Evolutionary conservation across 306 rosid genomes (phyloP), one percentile per base, ranked within the genome.

Genomic region (Castanopsis chinensis): DNA sequence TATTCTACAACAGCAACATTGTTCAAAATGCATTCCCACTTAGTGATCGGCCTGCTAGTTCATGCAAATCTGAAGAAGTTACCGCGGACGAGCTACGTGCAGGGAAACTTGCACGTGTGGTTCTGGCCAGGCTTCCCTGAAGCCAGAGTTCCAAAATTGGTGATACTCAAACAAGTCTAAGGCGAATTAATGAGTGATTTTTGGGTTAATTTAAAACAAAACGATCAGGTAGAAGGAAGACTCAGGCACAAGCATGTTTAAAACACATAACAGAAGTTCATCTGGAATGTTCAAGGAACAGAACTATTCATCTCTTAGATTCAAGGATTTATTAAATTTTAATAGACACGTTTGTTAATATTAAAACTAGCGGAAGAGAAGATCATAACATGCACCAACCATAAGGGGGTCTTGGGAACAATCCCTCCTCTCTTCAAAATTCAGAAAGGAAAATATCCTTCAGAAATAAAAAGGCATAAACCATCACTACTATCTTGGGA

Each of bases 191-290:
- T 33, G 70, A 67, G n/a, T 33, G 51, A 3, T 19, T 19, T 49
- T 67, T 33, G 72, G 35, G 69, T 21, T 37, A 76, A 53, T 33
- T 64, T 56, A 56, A 11, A 80, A 57, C 28, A 25, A 75, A 33
- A 33, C 3, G 51, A 67, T 33, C 15, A 67, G 4, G 18, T 3
- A 32, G 25, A 35, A 67, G 71, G 71, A 67, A 67, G 72, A 63
- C 15, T 35, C 13, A 4, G 6, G 23, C 52, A 67, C 72, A 67
- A 33, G 72, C 17, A 18, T 18, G 71, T 32, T 67, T 18, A 67
- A 13, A 8, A 63, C 18, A 13, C 2, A 19, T 67, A 18, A 20
- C 15, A 67, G 7, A 67, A 33, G 51, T 67, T 30, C 32, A 59
- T 59, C 3, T 4, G 67, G 32, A 21, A 10, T 49, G 21, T 28